Evolutionary conservation across 768 basidiomycete species (phyloP), one percentile per base, ranked within the genome.

Genomic region (Termitomyces eurrhizus): DNA sequence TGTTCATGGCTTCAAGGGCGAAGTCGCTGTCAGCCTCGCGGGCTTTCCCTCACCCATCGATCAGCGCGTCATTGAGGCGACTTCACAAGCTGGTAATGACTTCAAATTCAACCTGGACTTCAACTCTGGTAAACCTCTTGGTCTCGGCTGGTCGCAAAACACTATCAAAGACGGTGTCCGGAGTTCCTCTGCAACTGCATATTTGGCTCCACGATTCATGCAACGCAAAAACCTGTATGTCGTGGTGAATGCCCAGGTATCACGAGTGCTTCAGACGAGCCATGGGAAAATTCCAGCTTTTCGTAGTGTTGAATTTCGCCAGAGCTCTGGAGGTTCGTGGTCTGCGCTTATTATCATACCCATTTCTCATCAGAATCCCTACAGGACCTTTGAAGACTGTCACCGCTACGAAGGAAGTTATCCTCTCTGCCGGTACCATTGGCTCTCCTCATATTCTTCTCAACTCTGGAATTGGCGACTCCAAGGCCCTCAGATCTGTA

Each of bases 381-480:
- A 13, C 24, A 63, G 62, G 62, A 26, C 56, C 56, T 29, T 51
- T 60, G 35, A 59, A 56, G 41, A 59, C 56, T 52, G 16, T 76
- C 6, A 68, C 52, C 4, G 75, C 74, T 4, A 56, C 29, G 12
- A 71, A 72, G 26, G 76, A 77, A 62, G 67, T 78, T 41, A 73
- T 78, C 35, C 62, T 77, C 13, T 73, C 76, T 3, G 74, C 74
- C 8, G 76, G 76, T 1, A 56, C 69, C 8, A 62, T 75, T 29
- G 69, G 67, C 3, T 72, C 73, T 9, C 73, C 75, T 11, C 65
- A 65, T 33, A 66, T 76, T 29, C 66, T 76, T 13, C 48, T 73
- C 39, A 68, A 70, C 37, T 75, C 73, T 26, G 74, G 74, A 18
- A 76, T 77, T 57, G 75, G 75, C 11, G 60, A 70, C 44, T n/a